phyloP scores from a whole-genome alignment of 768 basidiomycete species.

The Mycena crocata region DNA sequence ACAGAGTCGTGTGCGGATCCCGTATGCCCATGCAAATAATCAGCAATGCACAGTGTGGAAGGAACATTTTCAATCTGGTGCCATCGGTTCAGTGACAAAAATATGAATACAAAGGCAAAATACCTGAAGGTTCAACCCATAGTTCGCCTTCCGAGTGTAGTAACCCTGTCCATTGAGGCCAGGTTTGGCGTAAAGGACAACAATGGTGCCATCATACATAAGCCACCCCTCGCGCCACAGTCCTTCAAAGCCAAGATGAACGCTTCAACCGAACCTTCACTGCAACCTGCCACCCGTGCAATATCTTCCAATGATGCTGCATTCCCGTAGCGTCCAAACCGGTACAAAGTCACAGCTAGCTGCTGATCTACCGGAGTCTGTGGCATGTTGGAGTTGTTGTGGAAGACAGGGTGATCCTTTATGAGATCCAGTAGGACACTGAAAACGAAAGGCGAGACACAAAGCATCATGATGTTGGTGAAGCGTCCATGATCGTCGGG shows the following conservation, averaged over 20 bases:
- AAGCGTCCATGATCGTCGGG: too few relatives aligned
- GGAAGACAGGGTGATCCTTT: background rate
- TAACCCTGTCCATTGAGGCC: too few relatives aligned
- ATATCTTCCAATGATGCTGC: too few relatives aligned
- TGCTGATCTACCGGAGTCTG: background rate
- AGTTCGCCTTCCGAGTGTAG: slow-evolving; percentile 48
- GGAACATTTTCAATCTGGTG: slow-evolving; percentile 49
- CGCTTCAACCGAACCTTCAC: too few relatives aligned
- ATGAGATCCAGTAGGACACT: too few relatives aligned
- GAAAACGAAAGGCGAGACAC: too few relatives aligned
- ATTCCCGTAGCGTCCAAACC: background rate
- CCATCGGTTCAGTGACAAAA: slow-evolving; percentile 1
- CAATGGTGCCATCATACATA: slow-evolving; percentile 4
- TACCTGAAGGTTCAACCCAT: slow-evolving; percentile 52
- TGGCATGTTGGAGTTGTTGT: background rate
- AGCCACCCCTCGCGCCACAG: slow-evolving; percentile 1
- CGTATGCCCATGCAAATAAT: slow-evolving; percentile 47
- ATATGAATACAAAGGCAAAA: background rate
- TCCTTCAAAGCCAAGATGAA: background rate
- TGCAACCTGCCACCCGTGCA: too few relatives aligned
- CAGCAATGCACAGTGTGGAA: slow-evolving; percentile 43
- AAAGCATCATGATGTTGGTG: too few relatives aligned
- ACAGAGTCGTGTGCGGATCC: slow-evolving; percentile 49
- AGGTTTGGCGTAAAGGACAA: background rate
- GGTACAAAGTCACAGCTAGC: background rate